Conservation (phyloP, 164 flowering plant species). For the Echeveria elegans region DNA sequence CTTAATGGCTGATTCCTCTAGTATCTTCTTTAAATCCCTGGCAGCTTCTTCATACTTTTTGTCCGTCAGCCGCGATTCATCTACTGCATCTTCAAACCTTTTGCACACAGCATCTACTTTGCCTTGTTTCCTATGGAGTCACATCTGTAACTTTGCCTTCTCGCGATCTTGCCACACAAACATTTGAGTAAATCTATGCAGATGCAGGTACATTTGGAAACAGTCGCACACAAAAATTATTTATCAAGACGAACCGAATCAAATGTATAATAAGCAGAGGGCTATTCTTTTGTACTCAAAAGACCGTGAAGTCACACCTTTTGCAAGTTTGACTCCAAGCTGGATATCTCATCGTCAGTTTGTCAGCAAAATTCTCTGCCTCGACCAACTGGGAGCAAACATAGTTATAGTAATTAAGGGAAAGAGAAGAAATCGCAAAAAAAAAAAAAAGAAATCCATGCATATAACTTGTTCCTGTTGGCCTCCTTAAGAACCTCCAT, state of each 20-base stretch:
- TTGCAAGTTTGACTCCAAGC: not conserved
- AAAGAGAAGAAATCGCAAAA: not conserved
- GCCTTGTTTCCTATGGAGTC: constrained; percentile 52
- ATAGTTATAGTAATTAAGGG: not conserved
- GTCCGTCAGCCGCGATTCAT: constrained; percentile 48
- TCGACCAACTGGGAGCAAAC: constrained; percentile 2
- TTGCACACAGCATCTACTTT: constrained; percentile 48
- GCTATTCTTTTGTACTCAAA: too few relatives aligned
- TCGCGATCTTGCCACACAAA: constrained; percentile 39
- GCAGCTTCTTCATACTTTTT: constrained; percentile 50
- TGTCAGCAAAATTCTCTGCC: constrained; percentile 4
- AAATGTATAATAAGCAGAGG: too few relatives aligned
- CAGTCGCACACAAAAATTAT: not conserved
- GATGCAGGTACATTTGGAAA: not conserved
- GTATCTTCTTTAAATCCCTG: constrained; percentile 36
- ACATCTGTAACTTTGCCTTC: constrained; percentile 59
- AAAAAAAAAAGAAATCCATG: not conserved
- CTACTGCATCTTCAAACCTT: constrained; percentile 36
- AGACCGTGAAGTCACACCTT: constrained; percentile 1
- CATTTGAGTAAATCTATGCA: too few relatives aligned
- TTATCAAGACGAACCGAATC: not conserved
- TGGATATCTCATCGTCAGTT: not conserved
- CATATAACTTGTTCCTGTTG: constrained; percentile 18
- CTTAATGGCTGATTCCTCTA: constrained; percentile 36
- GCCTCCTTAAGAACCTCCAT: constrained; percentile 17